Conservation (phyloP, 108 stramenopile genomes). For the Fragilaria radians region DNA sequence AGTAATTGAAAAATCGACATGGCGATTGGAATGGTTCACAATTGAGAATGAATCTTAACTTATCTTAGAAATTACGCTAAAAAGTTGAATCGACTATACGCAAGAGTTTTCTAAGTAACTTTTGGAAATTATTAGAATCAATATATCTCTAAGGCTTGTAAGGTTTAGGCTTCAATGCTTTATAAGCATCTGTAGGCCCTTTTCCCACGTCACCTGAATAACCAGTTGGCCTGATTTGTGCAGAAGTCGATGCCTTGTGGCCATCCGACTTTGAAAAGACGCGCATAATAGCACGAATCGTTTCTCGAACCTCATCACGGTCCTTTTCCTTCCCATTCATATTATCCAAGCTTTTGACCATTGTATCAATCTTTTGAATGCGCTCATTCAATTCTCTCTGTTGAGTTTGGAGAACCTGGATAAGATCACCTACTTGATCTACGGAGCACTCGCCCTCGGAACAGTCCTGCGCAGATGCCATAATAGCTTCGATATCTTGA, state of each 20-base stretch:
- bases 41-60: no score
- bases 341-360: slow-evolving; percentile 48
- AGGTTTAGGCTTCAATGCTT: slow-evolving; percentile 62
- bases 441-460: slow-evolving; percentile 60
- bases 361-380: slow-evolving; percentile 48
- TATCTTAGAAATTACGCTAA: slow-evolving; percentile 24
- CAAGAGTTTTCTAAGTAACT: slow-evolving; percentile 5
- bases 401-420: slow-evolving; percentile 58
- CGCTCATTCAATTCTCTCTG: slow-evolving; percentile 50
- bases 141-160: slow-evolving; percentile 24
- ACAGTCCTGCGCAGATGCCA: slow-evolving; percentile 51
- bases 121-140: not conserved
- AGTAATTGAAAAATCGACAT: no score
- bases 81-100: slow-evolving; percentile 31
- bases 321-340: slow-evolving; percentile 47
- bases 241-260: slow-evolving; percentile 68
- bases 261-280: slow-evolving; percentile 41
- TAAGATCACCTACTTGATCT: slow-evolving; percentile 55
- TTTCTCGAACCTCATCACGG: slow-evolving; percentile 62
- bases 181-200: slow-evolving; percentile 65
- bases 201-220: slow-evolving; percentile 67
- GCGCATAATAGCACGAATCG: slow-evolving; percentile 66
- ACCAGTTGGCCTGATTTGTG: slow-evolving; percentile 50
- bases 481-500: slow-evolving; percentile 47
- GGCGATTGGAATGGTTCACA: no score